Base-by-base conservation (phyloP, 306 rosid genomes). In the Cucumis melo region DNA sequence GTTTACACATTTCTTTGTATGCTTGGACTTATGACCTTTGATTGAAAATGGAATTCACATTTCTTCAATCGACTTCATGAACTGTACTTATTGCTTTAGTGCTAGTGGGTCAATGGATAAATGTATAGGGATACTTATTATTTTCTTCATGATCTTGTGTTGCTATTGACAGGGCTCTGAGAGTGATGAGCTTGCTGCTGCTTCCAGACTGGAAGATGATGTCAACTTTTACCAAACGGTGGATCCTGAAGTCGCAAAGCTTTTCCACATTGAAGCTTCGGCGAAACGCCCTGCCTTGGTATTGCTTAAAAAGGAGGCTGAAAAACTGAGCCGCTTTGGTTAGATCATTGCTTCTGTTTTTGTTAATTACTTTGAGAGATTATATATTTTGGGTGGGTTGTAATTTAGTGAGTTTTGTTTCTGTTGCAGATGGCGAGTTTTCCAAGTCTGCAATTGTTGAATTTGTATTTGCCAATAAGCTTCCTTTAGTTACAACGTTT, bases 121-220 rank as follows among this genome's bases (percentile, higher is more conserved):
- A 50, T 42, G 41, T 50, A 2, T 14, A 15, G 41, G 61, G 50
- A 61, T 59, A 8, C 55, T 21, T 66, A 20, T 60, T 66, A 66
- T 56, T 51, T 78, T 34, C 66, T 42, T 65, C 74, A 27, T 76
- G 73, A 59, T 70, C 57, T 78, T 44, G 61, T 75, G 72, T 54
- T 67, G 65, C 42, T 21, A n/a, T 86, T 38, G 71, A 81, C 82
- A 95, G 99, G 99, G 97, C 61, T 77, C 92, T 60, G 98, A 92
- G 83, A 92, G 97, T 78, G 92, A 89, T 77, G 99, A 92, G 87
- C 88, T 95, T 77, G 91, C 93, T 67, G 88, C 99, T 41, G 97
- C 99, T 58, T 92, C 99, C 73, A 84, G 93, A 76, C 87, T 89
- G 73, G 97, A 92, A 84, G 99, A 95, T 80, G 98, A 90, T 79